These are phyloP conservation scores for Lepiota venenata DNA, from an alignment of 768 basidiomycete species.

Conservation along the genomic window DNA sequence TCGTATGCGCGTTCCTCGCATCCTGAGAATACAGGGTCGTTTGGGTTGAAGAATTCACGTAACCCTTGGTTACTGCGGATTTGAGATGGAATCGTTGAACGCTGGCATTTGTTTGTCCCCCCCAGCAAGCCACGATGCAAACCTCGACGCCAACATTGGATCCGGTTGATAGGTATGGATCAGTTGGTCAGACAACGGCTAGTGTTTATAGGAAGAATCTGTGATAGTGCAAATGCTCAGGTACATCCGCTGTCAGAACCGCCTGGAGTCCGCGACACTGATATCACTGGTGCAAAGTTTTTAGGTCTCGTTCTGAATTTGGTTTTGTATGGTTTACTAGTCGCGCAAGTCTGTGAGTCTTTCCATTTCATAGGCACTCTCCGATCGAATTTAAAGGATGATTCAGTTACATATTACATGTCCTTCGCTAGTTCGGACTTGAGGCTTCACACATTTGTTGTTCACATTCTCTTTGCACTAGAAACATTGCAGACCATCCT, in stretches of 20 bases:
- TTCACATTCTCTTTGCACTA: not conserved
- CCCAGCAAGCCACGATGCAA: too few species aligned
- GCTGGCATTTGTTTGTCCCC: too few species aligned
- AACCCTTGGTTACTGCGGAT: too few species aligned
- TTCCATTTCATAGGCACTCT: not conserved
- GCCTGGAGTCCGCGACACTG: not conserved
- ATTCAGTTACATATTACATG: not conserved
- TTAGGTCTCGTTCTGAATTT: constrained; percentile 2
- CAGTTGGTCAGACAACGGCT: not conserved
- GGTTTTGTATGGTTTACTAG: not conserved
- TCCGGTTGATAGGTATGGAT: not conserved
- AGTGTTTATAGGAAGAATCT: not conserved
- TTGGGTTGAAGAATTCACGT: too few species aligned
- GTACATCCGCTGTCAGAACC: not conserved
- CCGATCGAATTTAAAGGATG: not conserved
- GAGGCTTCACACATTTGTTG: not conserved
- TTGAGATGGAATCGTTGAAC: not conserved
- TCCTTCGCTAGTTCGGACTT: not conserved
- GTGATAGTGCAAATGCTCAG: not conserved
- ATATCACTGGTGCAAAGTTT: not conserved
- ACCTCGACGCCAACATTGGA: not conserved
- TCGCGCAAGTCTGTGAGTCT: constrained; percentile 3
- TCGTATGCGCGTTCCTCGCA: too few species aligned
- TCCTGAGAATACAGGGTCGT: too few species aligned
- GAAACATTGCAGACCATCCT: constrained; percentile 1